Base-by-base conservation (phyloP, 164 flowering plant genomes). In the Nelumbo lutea region DNA sequence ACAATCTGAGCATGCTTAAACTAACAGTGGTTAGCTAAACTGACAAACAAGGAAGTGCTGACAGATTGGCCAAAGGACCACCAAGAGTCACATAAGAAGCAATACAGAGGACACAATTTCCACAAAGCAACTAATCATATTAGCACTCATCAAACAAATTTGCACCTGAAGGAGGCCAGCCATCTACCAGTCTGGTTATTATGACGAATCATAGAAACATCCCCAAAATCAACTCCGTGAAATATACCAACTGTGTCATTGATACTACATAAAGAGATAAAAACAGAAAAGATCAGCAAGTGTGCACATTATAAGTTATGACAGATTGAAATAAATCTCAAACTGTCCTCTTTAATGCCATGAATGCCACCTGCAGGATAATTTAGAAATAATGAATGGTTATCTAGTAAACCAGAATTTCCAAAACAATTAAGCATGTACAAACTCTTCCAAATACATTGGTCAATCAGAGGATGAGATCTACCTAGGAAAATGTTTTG, bases 91-190 rank as follows among this genome's bases (percentile, higher is more conserved):
- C 50, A 59, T 39, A 68, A 59, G 39, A 13, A 45, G 14, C 27
- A 14, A 45, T 53, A 39, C 14, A 45, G 41, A 68, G 14, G 40
- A 59, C 4, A 14, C 63, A 38, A 10, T 68, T 46, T 44, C 15
- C 13, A 13, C 42, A 41, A 15, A 0, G 2, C 1, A 45, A 8
- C 13, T 39, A 41, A 41, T 60, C 40, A 56, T 11, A 67, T 44
- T 38, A 44, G 11, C 45, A 47, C 38, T 59, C 27, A 8, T 9
- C 39, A 42, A 15, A n/a, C 45, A 44, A 44, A 42, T 58, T 62
- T 62, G 43, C 86, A 89, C 98, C 87, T 94, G 88, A 91, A 95
- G 69, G 87, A 61, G 55, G 96, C 82, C 69, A 89, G 71, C 93
- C 93, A 88, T 79, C 87, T 83, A 52, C 84, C 81, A 13, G 89